Evolutionary conservation across 2,329 filamentous ascomycete genomes (phyloP), one percentile per base, ranked within the genome.

Genomic region (Alternaria sp.): DNA sequence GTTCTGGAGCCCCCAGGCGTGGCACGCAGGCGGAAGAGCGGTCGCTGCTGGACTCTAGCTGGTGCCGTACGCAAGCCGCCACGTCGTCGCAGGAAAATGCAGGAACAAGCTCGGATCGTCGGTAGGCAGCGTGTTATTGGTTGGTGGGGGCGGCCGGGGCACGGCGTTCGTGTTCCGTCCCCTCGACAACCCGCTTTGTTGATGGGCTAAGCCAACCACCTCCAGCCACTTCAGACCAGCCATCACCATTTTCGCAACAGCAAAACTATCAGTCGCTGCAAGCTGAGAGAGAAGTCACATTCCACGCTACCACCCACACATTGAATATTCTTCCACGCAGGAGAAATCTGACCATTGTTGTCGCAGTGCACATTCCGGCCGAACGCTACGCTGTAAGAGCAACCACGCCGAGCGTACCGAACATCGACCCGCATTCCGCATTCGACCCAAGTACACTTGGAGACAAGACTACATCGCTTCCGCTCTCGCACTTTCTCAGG

Each of bases 281-380:
- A 57, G 60, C 61, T 69, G 62, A 70, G 62, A 66, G 60, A 66
- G 62, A 71, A 63, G 54, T 56, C 66, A 61, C 67, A 70, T 62
- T 68, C 72, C 71, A 74, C 72, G 70, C 74, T 72, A 74, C 74
- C 71, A 74, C 62, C 70, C 71, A 69, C 61, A 60, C 62, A 60
- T 59, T 63, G 61, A 56, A 63, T 56, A 51, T 65, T 62, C 57
- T 58, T 66, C 53, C 53, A 40, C 56, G 54, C 56, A 60, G 55
- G 66, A 68, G 66, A 64, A 60, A 61, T 76, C 73, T 76, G 68
- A 76, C 72, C 60, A 67, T 65, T 54, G 52, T 62, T 56, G 62
- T 65, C 60, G 67, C 66, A 76, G 74, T 72, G 65, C 67, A 69
- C 69, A 70, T 70, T 68, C 69, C 69, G 59, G 67, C 62, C 66